Evolutionary conservation across 768 basidiomycete species (phyloP).

Genomic region (Dendrothele bispora): DNA sequence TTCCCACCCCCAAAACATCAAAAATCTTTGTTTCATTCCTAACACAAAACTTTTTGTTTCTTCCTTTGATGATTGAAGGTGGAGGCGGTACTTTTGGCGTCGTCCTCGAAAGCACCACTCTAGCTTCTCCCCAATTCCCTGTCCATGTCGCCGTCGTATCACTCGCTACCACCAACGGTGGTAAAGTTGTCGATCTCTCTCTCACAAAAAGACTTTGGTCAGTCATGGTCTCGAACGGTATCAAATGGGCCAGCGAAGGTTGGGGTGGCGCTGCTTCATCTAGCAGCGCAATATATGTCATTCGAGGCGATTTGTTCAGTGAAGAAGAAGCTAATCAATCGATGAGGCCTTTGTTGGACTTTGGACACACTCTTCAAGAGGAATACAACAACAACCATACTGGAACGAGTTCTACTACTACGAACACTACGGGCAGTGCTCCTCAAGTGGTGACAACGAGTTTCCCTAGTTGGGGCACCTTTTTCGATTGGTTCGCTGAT

Average conservation of each 20-base stretch:
- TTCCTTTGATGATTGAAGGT: constrained; percentile 18
- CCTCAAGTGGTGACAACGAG: constrained; percentile 31
- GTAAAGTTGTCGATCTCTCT: too few relatives aligned
- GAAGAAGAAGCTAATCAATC: constrained; percentile 37
- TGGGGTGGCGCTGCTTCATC: constrained; percentile 16
- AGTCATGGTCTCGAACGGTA: constrained; percentile 19
- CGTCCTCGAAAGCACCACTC: constrained; percentile 30
- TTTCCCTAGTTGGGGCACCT: constrained; percentile 41
- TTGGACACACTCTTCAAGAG: constrained; percentile 21
- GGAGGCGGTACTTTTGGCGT: constrained; percentile 51
- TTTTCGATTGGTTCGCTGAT: constrained; percentile 37
- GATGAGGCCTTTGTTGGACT: constrained; percentile 39
- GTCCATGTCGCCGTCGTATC: constrained; percentile 19
- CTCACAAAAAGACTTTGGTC: constrained; percentile 21
- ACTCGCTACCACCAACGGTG: constrained; percentile 12
- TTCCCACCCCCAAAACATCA: neutral
- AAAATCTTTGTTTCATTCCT: neutral
- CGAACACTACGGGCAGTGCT: too few relatives aligned
- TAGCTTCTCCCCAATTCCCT: constrained; percentile 21
- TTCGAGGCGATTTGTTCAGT: constrained; percentile 42
- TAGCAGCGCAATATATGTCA: constrained; percentile 36
- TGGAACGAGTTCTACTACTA: too few relatives aligned
- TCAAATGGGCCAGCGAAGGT: constrained; percentile 27
- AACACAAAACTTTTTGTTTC: neutral
- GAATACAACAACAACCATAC: constrained; percentile 1